Evolutionary conservation across 305 asterid species (phyloP).

Genomic region (Stenogyne calaminthoides): DNA sequence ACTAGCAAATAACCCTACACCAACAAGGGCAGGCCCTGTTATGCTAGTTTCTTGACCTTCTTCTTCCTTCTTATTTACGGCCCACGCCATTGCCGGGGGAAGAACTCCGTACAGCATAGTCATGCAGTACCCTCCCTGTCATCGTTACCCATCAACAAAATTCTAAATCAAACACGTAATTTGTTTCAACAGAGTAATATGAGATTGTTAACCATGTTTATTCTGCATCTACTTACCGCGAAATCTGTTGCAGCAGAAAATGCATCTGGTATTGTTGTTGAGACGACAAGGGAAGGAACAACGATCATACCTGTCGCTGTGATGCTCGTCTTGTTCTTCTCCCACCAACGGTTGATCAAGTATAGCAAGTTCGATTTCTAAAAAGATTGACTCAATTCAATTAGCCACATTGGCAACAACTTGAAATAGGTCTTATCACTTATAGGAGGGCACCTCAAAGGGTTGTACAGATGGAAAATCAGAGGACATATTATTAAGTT

Average conservation of each 20-base stretch:
- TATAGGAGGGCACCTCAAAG: conserved; percentile 35
- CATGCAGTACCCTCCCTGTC: conserved; percentile 94
- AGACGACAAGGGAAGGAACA: conserved; percentile 68
- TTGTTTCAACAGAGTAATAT: background rate
- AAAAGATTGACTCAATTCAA: background rate
- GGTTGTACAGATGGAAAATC: conserved; percentile 28
- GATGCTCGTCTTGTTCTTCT: conserved; percentile 53
- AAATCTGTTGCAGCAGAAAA: conserved; percentile 82
- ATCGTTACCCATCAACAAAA: background rate
- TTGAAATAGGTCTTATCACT: background rate
- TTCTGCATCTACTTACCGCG: conserved; percentile 48
- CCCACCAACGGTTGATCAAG: conserved; percentile 54
- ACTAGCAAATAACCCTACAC: conserved; percentile 65
- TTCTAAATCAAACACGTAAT: background rate
- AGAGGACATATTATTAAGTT: conserved; percentile 43
- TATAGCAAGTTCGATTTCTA: conserved; percentile 39
- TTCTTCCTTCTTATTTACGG: conserved; percentile 43
- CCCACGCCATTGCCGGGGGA: conserved; percentile 92
- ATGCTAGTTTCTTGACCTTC: conserved; percentile 39
- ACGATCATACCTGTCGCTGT: conserved; percentile 59
- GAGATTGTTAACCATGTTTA: background rate
- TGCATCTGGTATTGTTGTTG: conserved; percentile 66
- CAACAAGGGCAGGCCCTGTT: conserved; percentile 55
- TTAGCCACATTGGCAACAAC: background rate
- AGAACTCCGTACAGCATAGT: conserved; percentile 72